Evolutionary conservation across 176 grass and related monocot species (phyloP), one percentile per base, ranked within the genome.

Genomic region (barley (Hordeum vulgare)): DNA sequence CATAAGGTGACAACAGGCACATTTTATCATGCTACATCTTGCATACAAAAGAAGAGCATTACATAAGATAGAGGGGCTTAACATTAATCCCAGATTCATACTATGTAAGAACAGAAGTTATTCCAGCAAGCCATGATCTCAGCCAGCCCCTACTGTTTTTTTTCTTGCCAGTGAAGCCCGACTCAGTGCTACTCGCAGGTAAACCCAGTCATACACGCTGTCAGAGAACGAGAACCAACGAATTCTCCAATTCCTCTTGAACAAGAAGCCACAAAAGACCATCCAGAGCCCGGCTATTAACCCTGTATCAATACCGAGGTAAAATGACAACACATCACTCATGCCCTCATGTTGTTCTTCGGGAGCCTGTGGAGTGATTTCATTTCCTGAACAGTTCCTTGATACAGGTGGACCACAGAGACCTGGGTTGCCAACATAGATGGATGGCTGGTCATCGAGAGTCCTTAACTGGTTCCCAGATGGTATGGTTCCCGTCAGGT

Each of bases 371-470:
- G 15, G 62, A 17, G 62, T 34, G 29, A 20, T 36, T 67, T 10
- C 9, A 21, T 8, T 67, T 36, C 4, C 7, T 39, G 44, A 39
- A 56, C 77, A 88, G 13, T 66, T 75, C 7, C 53, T 84, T 12
- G 35, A 6, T 14, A 81, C 15, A 74, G 75, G 80, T 36, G 80
- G 78, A 13, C 76, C 77, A 29, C 80, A 90, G 1, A 90, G 79
- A 28, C 78, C 70, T 0, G 60, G 26, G 7, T 90, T 84, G 11
- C 84, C 84, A 36, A 68, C n/a, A 21, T 68, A 68, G 4, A 68
- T 68, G 66, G 66, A 68, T 68, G 66, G 15, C 20, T 68, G 66
- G 66, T 68, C 66, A 11, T 67, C 65, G 10, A 68, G 34, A 2
- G 66, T 5, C 9, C 20, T 68, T 23, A 68, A 68, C 66, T 68